A percentile compares a stretch with the other conserved stretches of the same genome.
Conservation (phyloP, 2,329 filamentous ascomycete genomes). For the Ilyonectria mors-panacis region DNA sequence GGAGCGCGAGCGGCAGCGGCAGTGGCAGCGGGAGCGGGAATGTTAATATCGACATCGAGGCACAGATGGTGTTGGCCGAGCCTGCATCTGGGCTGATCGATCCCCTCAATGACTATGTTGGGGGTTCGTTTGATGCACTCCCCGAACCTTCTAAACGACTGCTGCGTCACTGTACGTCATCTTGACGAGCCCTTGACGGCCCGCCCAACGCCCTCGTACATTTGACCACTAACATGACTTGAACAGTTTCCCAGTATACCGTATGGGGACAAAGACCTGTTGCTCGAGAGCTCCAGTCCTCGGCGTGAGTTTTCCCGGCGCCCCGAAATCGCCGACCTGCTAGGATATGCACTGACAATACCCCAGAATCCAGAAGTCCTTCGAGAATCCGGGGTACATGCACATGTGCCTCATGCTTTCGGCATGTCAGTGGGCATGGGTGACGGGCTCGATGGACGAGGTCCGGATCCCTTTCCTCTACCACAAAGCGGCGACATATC, state of each 20-base stretch:
- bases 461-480: slow-evolving; percentile 62
- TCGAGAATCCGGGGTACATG: slow-evolving; percentile 62
- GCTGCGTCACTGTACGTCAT: slow-evolving; percentile 48
- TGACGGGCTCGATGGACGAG: slow-evolving; percentile 61
- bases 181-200: not conserved
- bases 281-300: slow-evolving; percentile 52
- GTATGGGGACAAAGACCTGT: slow-evolving; percentile 59
- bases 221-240: slow-evolving; percentile 31
- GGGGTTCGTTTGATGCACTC: slow-evolving; percentile 51
- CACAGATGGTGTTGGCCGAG: slow-evolving; percentile 37
- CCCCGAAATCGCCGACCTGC: slow-evolving; percentile 1
- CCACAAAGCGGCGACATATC: slow-evolving; percentile 63
- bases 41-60: slow-evolving; percentile 17
- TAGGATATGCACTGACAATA: slow-evolving; percentile 33
- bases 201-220: not conserved
- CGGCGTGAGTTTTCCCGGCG: slow-evolving; percentile 44
- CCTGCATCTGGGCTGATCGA: slow-evolving; percentile 40
- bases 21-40: slow-evolving; percentile 31
- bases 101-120: slow-evolving; percentile 49
- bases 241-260: slow-evolving; percentile 57
- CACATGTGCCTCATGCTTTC: slow-evolving; percentile 62
- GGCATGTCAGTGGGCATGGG: slow-evolving; percentile 63
- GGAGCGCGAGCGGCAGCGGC: slow-evolving; percentile 30
- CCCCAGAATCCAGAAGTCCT: slow-evolving; percentile 58
- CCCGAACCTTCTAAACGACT: slow-evolving; percentile 51